phyloP scores from a whole-genome alignment of 352 stramenopile genomes.

The Thalassiosira exigua region DNA sequence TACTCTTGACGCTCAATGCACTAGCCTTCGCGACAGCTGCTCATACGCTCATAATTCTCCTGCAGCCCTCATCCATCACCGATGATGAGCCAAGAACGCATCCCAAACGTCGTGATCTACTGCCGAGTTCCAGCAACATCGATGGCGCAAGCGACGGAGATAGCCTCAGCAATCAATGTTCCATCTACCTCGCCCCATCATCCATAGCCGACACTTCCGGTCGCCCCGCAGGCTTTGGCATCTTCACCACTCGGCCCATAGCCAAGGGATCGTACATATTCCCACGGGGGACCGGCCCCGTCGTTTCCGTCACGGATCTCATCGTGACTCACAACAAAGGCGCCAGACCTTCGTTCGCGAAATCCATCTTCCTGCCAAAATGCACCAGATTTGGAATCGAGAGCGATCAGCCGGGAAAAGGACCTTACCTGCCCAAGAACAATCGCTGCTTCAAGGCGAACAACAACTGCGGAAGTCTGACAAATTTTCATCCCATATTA shows the following conservation, averaged over 20 bases:
- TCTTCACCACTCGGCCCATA: conserved; percentile 45
- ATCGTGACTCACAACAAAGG: not conserved
- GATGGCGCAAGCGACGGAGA: too few species aligned
- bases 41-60: too few species aligned
- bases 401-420: not conserved
- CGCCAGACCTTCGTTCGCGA: conserved; percentile 32
- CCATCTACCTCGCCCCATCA: conserved; percentile 47
- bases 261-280: conserved; percentile 29
- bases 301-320: conserved; percentile 28
- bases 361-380: conserved; percentile 46
- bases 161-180: conserved; percentile 13
- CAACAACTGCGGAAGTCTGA: conserved; percentile 10
- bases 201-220: conserved; percentile 24
- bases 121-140: too few species aligned
- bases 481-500: conserved; percentile 4
- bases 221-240: conserved; percentile 36
- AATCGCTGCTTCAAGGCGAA: not conserved
- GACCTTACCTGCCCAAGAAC: not conserved
- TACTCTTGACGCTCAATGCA: too few species aligned
- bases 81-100: too few species aligned
- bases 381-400: conserved; percentile 3
- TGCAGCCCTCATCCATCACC: too few species aligned
- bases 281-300: conserved; percentile 17
- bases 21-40: too few species aligned
- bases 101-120: too few species aligned